phyloP scores from a whole-genome alignment of 306 rosid species.

The Hippophae tibetana region DNA sequence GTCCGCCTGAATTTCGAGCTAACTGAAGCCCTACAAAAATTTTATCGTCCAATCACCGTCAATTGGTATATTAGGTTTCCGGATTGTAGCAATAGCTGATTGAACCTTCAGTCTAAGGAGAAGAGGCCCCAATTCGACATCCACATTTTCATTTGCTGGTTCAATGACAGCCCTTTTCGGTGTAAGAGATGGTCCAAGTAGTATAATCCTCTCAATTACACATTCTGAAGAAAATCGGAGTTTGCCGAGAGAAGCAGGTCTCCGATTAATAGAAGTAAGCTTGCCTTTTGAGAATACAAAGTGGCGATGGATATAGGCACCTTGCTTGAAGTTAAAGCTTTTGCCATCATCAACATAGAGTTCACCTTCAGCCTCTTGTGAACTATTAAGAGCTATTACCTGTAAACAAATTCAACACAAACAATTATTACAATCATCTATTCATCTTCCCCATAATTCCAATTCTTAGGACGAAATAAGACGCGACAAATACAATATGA shows the following conservation, averaged over 20 bases:
- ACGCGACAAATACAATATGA: too few species aligned
- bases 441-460: too few species aligned
- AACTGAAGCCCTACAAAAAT: slow-evolving; percentile 25
- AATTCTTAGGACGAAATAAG: too few species aligned
- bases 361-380: slow-evolving; percentile 90
- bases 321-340: slow-evolving; percentile 63
- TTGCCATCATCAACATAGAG: slow-evolving; percentile 79
- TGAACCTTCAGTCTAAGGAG: slow-evolving; percentile 41
- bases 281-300: slow-evolving; percentile 59
- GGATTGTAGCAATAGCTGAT: slow-evolving; percentile 40
- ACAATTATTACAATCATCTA: too few species aligned
- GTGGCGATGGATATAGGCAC: slow-evolving; percentile 80
- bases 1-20: too few species aligned
- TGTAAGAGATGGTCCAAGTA: slow-evolving; percentile 52
- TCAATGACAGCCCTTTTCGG: slow-evolving; percentile 57
- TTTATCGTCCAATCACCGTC: slow-evolving; percentile 69
- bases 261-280: slow-evolving; percentile 51
- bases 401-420: slow-evolving; percentile 15
- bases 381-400: slow-evolving; percentile 89
- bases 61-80: slow-evolving; percentile 64
- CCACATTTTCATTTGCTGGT: slow-evolving; percentile 47
- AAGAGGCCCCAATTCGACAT: slow-evolving; percentile 58
- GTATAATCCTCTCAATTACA: slow-evolving; percentile 69
- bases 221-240: slow-evolving; percentile 31
- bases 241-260: slow-evolving; percentile 29